A percentile compares a stretch with the other conserved stretches of the same genome.
These are phyloP conservation scores for Clitocybe nebularis DNA, from an alignment of 1,284 basidiomycete species.

Conservation along the genomic window DNA sequence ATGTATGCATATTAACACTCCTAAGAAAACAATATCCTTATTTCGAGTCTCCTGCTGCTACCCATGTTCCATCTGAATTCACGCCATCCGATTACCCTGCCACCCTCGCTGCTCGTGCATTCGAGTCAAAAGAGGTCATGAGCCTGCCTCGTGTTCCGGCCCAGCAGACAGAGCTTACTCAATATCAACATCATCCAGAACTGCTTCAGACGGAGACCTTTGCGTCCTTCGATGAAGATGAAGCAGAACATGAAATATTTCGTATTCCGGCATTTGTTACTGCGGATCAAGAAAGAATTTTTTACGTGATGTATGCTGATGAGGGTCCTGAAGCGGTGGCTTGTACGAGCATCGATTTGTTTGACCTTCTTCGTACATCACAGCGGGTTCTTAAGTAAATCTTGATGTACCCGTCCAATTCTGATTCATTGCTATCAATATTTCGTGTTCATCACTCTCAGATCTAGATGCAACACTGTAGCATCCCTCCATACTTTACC, in stretches of 20 bases:
- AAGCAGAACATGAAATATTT: slow-evolving; percentile 10
- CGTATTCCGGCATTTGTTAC: slow-evolving; percentile 12
- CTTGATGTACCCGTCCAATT: too few relatives aligned
- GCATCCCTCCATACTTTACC: too few relatives aligned
- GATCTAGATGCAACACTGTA: too few relatives aligned
- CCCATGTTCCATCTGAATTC: slow-evolving; percentile 3
- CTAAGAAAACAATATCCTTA: slow-evolving; percentile 10
- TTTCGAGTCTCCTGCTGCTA: slow-evolving; percentile 2
- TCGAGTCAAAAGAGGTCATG: slow-evolving; percentile 8
- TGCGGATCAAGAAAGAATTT: slow-evolving; percentile 12
- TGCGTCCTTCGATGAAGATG: slow-evolving; percentile 12
- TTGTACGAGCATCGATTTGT: slow-evolving; percentile 3
- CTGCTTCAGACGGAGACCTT: slow-evolving; percentile 14
- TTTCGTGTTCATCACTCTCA: too few relatives aligned
- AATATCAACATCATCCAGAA: slow-evolving; percentile 10
- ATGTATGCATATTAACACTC: slow-evolving; percentile 9
- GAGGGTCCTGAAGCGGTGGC: slow-evolving; percentile 11
- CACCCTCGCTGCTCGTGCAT: slow-evolving; percentile 12
- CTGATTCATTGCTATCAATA: too few relatives aligned
- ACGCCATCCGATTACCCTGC: slow-evolving; percentile 8
- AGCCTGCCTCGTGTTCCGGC: slow-evolving; percentile 9
- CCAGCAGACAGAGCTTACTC: slow-evolving; percentile 10
- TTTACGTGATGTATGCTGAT: slow-evolving; percentile 14
- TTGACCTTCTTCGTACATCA: slow-evolving; percentile 5
- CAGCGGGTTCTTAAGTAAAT: slow-evolving; percentile 1